Conservation (phyloP, 441 rosid genomes). For the Flueggea neowawraea region DNA sequence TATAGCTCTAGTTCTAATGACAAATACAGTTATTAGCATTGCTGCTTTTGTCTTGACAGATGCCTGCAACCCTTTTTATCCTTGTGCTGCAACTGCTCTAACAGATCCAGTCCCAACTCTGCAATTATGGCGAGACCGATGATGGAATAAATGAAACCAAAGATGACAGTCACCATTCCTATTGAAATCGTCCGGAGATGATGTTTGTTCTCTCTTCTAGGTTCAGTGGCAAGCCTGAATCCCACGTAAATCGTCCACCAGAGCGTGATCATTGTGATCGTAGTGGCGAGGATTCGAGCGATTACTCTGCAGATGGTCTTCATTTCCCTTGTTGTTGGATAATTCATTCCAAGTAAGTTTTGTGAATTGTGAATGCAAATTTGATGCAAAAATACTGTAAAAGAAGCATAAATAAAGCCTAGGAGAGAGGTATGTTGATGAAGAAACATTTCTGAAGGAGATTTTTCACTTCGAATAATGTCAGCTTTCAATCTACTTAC, state of each 20-base stretch:
- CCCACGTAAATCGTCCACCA: conserved; percentile 25
- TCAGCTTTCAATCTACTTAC: too few relatives aligned
- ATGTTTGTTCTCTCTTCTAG: conserved; percentile 14
- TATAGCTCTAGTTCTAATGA: too few relatives aligned
- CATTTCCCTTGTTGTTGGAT: conserved; percentile 22
- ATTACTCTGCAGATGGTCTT: conserved; percentile 13
- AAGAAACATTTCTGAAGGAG: too few relatives aligned
- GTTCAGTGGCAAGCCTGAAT: conserved; percentile 27
- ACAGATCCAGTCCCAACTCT: conserved; percentile 26
- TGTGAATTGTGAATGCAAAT: conserved; percentile 3
- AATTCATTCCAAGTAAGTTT: background rate
- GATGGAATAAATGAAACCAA: conserved; percentile 25
- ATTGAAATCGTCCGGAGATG: conserved; percentile 23
- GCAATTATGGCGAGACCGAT: conserved; percentile 25
- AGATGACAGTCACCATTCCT: conserved; percentile 24
- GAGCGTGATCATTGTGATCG: conserved; percentile 14
- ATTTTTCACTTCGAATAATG: too few relatives aligned
- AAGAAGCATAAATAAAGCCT: background rate
- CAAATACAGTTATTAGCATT: background rate
- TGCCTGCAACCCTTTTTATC: background rate
- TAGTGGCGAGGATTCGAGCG: conserved; percentile 5
- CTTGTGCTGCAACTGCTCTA: conserved; percentile 11
- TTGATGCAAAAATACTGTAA: background rate
- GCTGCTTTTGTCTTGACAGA: conserved; percentile 10
- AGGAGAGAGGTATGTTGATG: background rate